A percentile compares a stretch with the other conserved stretches of the same genome.
These are phyloP conservation scores for Aureobasidium sp. DNA, from an alignment of 2,329 filamentous ascomycete species.

Conservation along the genomic window DNA sequence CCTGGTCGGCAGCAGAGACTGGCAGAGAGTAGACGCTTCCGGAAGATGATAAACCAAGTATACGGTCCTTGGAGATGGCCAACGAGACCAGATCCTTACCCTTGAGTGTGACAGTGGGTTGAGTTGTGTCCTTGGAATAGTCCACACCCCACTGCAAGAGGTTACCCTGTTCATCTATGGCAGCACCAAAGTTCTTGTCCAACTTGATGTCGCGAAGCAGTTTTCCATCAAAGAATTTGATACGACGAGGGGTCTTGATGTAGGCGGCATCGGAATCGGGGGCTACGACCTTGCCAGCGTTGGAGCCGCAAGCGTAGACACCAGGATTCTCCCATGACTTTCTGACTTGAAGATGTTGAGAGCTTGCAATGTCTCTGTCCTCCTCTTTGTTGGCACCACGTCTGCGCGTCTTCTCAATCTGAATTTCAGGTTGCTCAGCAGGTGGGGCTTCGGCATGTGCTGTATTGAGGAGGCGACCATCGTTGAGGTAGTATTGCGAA, in stretches of 20 bases:
- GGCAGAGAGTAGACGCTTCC: slow-evolving; percentile 83
- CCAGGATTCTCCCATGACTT: slow-evolving; percentile 75
- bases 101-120: slow-evolving; percentile 64
- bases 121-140: slow-evolving; percentile 58
- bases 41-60: slow-evolving; percentile 67
- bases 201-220: slow-evolving; percentile 82
- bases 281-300: slow-evolving; percentile 75
- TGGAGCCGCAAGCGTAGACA: slow-evolving; percentile 91
- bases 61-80: slow-evolving; percentile 70
- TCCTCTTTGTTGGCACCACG: slow-evolving; percentile 58
- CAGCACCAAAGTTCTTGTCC: slow-evolving; percentile 73
- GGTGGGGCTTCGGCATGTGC: slow-evolving; percentile 44
- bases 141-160: slow-evolving; percentile 84
- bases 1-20: slow-evolving; percentile 65
- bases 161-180: slow-evolving; percentile 81
- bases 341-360: slow-evolving; percentile 82
- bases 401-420: slow-evolving; percentile 61
- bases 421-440: slow-evolving; percentile 47
- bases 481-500: slow-evolving; percentile 38
- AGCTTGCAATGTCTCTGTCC: slow-evolving; percentile 68
- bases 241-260: slow-evolving; percentile 72
- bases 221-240: slow-evolving; percentile 76
- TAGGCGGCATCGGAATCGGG: slow-evolving; percentile 70
- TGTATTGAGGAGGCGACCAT: slow-evolving; percentile 31
- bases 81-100: slow-evolving; percentile 77